Conservation (phyloP, 2,329 filamentous ascomycete genomes). For the Neocucurbitaria cava region DNA sequence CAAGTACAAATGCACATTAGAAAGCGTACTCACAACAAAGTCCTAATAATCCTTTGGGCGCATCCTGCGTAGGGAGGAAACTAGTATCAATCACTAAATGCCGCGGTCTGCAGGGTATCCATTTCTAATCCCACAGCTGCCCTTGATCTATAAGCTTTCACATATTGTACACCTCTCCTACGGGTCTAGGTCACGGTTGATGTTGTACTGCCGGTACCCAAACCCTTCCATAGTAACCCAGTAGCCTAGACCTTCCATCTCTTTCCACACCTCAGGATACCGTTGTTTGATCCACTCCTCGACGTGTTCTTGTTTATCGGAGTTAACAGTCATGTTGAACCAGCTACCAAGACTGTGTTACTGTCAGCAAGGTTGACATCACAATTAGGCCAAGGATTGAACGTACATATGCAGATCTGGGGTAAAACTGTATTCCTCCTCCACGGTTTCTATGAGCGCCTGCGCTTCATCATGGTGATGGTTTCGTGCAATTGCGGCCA, state of each 20-base stretch:
- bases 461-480: slow-evolving; percentile 73
- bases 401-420: slow-evolving; percentile 77
- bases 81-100: not conserved
- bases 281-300: slow-evolving; percentile 75
- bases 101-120: not conserved
- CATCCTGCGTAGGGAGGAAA: not conserved
- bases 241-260: slow-evolving; percentile 64
- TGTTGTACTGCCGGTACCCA: slow-evolving; percentile 45
- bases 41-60: not conserved
- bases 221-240: slow-evolving; percentile 46
- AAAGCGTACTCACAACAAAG: not conserved
- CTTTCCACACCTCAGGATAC: slow-evolving; percentile 73
- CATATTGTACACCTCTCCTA: slow-evolving; percentile 17
- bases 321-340: slow-evolving; percentile 75
- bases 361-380: slow-evolving; percentile 15
- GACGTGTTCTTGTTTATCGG: slow-evolving; percentile 71
- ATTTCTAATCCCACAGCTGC: not conserved
- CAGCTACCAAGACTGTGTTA: slow-evolving; percentile 70
- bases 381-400: not conserved
- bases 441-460: slow-evolving; percentile 70
- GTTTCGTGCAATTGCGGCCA: slow-evolving; percentile 76
- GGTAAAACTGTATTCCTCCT: slow-evolving; percentile 68
- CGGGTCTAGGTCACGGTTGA: slow-evolving; percentile 44
- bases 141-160: not conserved
- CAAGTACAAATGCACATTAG: not conserved